Base-by-base conservation (phyloP, 306 rosid species). In the Corylus americana region DNA sequence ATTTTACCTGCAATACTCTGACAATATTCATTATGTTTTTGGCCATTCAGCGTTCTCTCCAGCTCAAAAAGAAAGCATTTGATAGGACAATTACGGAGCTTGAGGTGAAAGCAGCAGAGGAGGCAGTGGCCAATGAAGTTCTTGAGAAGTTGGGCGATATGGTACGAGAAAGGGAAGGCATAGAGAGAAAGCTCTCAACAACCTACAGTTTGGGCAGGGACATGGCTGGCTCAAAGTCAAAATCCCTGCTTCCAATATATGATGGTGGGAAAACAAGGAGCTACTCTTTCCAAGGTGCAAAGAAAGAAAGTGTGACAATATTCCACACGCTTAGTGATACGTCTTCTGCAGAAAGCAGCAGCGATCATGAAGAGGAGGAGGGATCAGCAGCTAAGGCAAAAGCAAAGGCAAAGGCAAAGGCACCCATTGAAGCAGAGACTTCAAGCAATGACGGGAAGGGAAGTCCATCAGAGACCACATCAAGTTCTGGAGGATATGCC, bases 141-240 rank as follows among this genome's bases (percentile, higher is more conserved):
- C 62, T 77, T 58, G 84, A 85, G 53, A 81, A 86, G 64, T 70
- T 91, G 74, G 75, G 79, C 37, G 81, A 72, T 71, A 54, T 77
- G 78, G 79, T 86, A 27, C 72, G 84, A 59, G 74, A 88, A 80
- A 91, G 88, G 84, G 86, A 91, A 81, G 50, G 76, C 78, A 90
- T 91, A 22, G 73, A 88, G 72, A 87, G 91, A 87, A 91, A 88
- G 85, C 85, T 93, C 70, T 90, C 92, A 63, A 86, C 90, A 16
- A 87, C 83, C 2, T 91, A 90, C 58, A 88, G 97, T 78, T 86
- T 91, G 71, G 93, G 98, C 4, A 75, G 94, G 70, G 94, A 93
- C 73, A 70, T 55, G 58, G 27, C 73, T 13, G 61, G 66, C 44
- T 84, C 83, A 2, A 53, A 20, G 51, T 59, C 85, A 13, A 88